Conservation (phyloP, 2,329 filamentous ascomycete species). For the Chrysoporthe puriensis region DNA sequence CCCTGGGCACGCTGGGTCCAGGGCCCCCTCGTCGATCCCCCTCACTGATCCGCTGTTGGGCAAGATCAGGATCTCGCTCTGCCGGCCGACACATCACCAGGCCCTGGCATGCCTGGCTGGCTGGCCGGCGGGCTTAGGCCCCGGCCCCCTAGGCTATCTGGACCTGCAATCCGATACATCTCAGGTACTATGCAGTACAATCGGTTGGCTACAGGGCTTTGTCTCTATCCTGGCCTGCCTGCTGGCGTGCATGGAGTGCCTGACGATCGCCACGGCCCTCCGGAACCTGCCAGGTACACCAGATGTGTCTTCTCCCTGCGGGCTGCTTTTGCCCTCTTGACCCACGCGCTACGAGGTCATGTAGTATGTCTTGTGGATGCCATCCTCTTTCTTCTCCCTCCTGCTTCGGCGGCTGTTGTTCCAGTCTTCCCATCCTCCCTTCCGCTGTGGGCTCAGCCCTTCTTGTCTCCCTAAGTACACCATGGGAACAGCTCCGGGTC, state of each 20-base stretch:
- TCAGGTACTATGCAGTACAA: conserved; percentile 11
- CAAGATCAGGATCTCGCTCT: conserved; percentile 8
- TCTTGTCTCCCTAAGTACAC: background rate
- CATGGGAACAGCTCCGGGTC: background rate
- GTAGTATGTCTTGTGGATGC: background rate
- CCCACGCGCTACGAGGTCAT: background rate
- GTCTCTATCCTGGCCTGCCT: background rate
- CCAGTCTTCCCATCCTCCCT: background rate
- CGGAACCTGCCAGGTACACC: conserved; percentile 14
- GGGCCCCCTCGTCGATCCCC: conserved; percentile 2
- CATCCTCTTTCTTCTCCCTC: background rate
- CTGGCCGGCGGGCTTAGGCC: conserved; percentile 3
- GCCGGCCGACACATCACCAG: conserved; percentile 1
- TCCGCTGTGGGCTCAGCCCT: background rate
- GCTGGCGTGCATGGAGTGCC: conserved; percentile 1
- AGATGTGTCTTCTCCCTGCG: conserved; percentile 3
- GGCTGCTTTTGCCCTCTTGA: background rate
- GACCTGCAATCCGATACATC: conserved; percentile 18
- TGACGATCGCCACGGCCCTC: conserved; percentile 12
- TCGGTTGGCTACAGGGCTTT: background rate
- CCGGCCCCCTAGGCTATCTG: conserved; percentile 10
- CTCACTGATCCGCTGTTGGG: conserved; percentile 17
- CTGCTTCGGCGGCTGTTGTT: background rate
- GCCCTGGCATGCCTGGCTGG: background rate
- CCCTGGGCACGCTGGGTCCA: background rate